phyloP scores from a whole-genome alignment of 352 stramenopile species.

The Phytophthora uliginosa region DNA sequence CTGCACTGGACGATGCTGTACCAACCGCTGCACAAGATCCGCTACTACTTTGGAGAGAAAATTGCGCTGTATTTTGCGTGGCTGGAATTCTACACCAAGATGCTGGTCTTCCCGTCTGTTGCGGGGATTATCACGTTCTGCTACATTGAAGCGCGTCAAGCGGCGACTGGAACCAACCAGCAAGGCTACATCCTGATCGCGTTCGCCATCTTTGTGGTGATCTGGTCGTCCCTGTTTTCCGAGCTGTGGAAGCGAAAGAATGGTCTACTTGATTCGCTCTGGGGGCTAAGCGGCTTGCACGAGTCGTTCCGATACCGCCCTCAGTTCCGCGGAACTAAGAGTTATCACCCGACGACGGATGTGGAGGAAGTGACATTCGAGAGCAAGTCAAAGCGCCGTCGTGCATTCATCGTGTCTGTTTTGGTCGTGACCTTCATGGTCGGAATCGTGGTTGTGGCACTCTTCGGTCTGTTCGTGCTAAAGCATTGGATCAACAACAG shows the following conservation, averaged over 20 bases:
- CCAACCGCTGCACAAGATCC: conserved; percentile 91
- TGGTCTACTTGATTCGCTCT: conserved; percentile 83
- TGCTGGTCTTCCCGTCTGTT: conserved; percentile 86
- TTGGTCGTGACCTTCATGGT: conserved; percentile 83
- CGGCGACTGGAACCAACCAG: conserved; percentile 51
- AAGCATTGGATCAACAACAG: conserved; percentile 81
- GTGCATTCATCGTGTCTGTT: conserved; percentile 64
- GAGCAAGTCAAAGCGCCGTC: conserved; percentile 65
- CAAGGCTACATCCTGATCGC: conserved; percentile 80
- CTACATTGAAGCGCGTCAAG: conserved; percentile 58
- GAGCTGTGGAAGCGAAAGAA: conserved; percentile 93
- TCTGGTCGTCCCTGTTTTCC: conserved; percentile 91
- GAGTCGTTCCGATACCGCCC: conserved; percentile 78
- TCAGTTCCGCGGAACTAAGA: conserved; percentile 87
- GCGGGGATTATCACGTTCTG: conserved; percentile 84
- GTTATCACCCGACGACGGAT: conserved; percentile 75
- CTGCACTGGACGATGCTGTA: conserved; percentile 79
- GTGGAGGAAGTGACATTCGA: conserved; percentile 75
- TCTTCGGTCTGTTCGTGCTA: conserved; percentile 76
- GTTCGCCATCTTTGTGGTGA: conserved; percentile 87
- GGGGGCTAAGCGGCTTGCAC: conserved; percentile 87
- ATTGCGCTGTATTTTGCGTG: conserved; percentile 94
- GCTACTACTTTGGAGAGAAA: conserved; percentile 93
- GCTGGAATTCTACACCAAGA: conserved; percentile 95
- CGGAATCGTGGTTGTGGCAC: conserved; percentile 71